Conservation (phyloP, 2,329 filamentous ascomycete genomes). For the Beauveria bassiana region DNA sequence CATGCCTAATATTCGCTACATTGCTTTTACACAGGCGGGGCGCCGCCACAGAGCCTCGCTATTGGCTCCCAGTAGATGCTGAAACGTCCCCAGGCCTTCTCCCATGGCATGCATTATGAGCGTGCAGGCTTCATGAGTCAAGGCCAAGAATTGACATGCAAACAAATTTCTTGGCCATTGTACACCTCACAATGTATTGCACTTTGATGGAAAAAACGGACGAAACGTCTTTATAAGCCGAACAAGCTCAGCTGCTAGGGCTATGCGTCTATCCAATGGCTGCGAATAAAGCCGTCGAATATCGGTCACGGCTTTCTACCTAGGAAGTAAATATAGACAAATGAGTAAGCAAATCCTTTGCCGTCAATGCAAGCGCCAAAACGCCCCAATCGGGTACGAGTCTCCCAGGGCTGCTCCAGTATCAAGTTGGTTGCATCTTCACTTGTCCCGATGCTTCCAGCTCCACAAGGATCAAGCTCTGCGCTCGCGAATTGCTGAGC, state of each 20-base stretch:
- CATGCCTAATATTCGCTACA: background rate
- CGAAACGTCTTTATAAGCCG: background rate
- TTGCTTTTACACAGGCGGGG: background rate
- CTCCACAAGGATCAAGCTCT: background rate
- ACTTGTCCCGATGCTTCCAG: background rate
- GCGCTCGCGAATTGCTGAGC: background rate
- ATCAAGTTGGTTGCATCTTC: background rate
- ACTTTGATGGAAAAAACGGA: background rate
- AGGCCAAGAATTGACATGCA: background rate
- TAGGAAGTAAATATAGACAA: background rate
- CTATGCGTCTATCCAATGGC: slow-evolving; percentile 1
- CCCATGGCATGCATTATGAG: background rate
- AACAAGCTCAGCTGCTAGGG: background rate
- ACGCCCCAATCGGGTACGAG: background rate
- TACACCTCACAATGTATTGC: background rate
- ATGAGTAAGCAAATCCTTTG: background rate
- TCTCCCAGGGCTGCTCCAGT: background rate
- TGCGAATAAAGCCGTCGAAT: background rate
- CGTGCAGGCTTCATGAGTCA: background rate
- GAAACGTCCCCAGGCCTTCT: background rate
- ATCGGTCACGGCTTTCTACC: background rate
- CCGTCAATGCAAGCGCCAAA: background rate
- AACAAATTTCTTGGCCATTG: background rate
- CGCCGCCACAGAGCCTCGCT: background rate
- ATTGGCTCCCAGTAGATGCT: background rate